These are phyloP conservation scores for Zymoseptoria crescenta DNA, from an alignment of 2,329 filamentous ascomycete species.

Conservation along the genomic window DNA sequence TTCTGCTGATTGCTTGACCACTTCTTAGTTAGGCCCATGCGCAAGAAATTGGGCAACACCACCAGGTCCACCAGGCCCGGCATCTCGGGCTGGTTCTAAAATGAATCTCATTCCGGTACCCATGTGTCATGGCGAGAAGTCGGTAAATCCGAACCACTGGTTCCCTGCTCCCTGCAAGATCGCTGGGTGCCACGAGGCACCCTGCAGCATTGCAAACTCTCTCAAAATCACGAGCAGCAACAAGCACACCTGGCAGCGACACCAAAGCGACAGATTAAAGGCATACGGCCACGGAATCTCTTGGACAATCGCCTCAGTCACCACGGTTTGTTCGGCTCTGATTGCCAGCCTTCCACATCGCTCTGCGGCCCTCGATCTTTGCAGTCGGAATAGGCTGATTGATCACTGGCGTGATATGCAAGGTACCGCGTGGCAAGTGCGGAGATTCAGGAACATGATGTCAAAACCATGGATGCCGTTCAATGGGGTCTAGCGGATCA, in stretches of 20 bases:
- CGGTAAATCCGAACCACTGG: background rate
- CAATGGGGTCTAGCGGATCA: background rate
- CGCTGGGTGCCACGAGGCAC: background rate
- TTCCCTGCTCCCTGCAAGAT: background rate
- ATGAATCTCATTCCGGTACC: background rate
- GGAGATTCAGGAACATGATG: conserved; percentile 4
- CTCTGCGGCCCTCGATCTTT: too few relatives aligned
- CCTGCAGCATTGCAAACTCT: background rate
- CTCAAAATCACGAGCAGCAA: background rate
- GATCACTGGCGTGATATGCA: background rate
- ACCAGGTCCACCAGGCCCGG: background rate
- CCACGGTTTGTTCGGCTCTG: background rate
- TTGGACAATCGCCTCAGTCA: background rate
- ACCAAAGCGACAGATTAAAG: background rate
- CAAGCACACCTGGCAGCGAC: background rate
- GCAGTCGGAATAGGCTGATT: background rate
- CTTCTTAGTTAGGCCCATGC: too few relatives aligned
- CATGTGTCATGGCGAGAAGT: background rate
- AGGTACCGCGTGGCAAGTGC: background rate
- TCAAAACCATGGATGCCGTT: background rate
- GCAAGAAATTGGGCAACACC: too few relatives aligned
- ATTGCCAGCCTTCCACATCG: background rate
- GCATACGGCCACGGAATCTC: background rate
- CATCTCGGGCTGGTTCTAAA: background rate
- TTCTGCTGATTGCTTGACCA: background rate